Evolutionary conservation across 2,329 filamentous ascomycete species (phyloP).

Genomic region (Fusarium euwallaceae): DNA sequence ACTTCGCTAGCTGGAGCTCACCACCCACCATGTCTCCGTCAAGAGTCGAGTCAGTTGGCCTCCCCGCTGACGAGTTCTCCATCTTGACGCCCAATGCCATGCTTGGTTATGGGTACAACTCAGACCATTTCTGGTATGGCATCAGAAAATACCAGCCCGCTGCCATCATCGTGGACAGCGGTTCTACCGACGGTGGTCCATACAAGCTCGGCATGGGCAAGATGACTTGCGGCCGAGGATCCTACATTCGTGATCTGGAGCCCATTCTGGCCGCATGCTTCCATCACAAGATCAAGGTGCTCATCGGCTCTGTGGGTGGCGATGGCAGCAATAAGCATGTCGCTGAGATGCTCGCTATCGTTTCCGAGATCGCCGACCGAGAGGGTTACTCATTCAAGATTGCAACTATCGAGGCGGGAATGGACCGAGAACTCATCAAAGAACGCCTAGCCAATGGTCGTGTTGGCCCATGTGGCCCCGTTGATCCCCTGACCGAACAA

Average conservation of each 20-base stretch:
- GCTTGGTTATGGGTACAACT: slow-evolving; percentile 50
- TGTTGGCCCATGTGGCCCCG: slow-evolving; percentile 51
- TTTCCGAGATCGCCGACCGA: slow-evolving; percentile 50
- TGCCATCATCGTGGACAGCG: slow-evolving; percentile 48
- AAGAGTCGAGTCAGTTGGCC: background rate
- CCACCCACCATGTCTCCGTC: background rate
- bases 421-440: slow-evolving; percentile 48
- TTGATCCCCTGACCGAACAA: slow-evolving; percentile 47
- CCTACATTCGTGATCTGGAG: slow-evolving; percentile 57
- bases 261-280: slow-evolving; percentile 40
- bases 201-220: slow-evolving; percentile 53
- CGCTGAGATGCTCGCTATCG: slow-evolving; percentile 53
- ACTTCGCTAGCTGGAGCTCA: background rate
- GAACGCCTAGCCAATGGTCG: slow-evolving; percentile 41
- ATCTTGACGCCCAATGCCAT: slow-evolving; percentile 51
- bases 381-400: slow-evolving; percentile 49
- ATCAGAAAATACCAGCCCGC: slow-evolving; percentile 41
- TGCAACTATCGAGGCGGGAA: slow-evolving; percentile 51
- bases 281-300: slow-evolving; percentile 41
- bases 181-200: slow-evolving; percentile 49
- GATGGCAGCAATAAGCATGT: slow-evolving; percentile 57
- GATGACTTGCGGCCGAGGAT: slow-evolving; percentile 53
- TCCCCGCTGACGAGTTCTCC: slow-evolving; percentile 2
- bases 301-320: slow-evolving; percentile 57
- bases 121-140: slow-evolving; percentile 50